Percentiles rank a stretch among this genome's conserved stretches.
phyloP scores from a whole-genome alignment of 2,329 filamentous ascomycete species.

The Aurifilum marmelostoma region DNA sequence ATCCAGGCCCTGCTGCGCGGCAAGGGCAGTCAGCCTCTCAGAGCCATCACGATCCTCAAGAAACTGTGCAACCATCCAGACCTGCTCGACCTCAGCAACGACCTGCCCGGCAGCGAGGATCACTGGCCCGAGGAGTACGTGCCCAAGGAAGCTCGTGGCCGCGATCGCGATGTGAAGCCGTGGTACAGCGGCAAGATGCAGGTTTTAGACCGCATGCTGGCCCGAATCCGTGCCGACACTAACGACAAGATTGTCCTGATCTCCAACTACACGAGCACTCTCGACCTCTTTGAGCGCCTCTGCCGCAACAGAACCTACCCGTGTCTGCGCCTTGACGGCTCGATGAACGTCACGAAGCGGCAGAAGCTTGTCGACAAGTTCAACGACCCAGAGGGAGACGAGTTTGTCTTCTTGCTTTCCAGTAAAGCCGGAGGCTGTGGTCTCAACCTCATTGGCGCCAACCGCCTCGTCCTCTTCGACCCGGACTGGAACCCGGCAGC shows the following conservation, averaged over 20 bases:
- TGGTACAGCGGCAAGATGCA: slow-evolving; percentile 99
- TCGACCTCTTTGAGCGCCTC: slow-evolving; percentile 90
- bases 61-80: slow-evolving; percentile 99
- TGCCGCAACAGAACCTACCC: slow-evolving; percentile 87
- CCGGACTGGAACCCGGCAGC: slow-evolving; percentile 98
- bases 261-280: slow-evolving; percentile 95
- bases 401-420: slow-evolving; percentile 95
- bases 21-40: slow-evolving; percentile 93
- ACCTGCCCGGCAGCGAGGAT: slow-evolving; percentile 84
- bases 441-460: slow-evolving; percentile 92
- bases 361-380: slow-evolving; percentile 98
- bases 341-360: slow-evolving; percentile 96
- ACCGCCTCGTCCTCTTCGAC: slow-evolving; percentile 93
- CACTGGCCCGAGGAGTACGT: slow-evolving; percentile 86
- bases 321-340: slow-evolving; percentile 86
- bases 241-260: slow-evolving; percentile 99
- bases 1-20: slow-evolving; percentile 90
- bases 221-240: slow-evolving; percentile 90
- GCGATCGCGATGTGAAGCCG: slow-evolving; percentile 88
- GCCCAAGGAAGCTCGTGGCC: slow-evolving; percentile 81
- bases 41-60: slow-evolving; percentile 95
- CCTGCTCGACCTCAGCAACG: slow-evolving; percentile 78
- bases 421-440: slow-evolving; percentile 97
- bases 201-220: slow-evolving; percentile 96
- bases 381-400: slow-evolving; percentile 86